A percentile compares a stretch with the other conserved stretches of the same genome.
phyloP scores from a whole-genome alignment of 179 eudicot genomes.

The Gypsophila paniculata region DNA sequence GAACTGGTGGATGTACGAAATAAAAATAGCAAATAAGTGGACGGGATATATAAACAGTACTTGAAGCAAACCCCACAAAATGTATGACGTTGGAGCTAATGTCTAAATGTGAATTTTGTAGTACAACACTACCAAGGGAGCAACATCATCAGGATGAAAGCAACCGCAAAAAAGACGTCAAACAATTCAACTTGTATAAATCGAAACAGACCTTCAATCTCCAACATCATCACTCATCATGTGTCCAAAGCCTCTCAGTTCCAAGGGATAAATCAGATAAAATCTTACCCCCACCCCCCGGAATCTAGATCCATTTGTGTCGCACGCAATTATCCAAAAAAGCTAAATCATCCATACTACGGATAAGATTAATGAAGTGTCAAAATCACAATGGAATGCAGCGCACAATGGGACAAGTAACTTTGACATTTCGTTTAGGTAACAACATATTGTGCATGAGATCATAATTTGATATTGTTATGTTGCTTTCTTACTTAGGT shows the following conservation, averaged over 20 bases:
- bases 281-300: neutral
- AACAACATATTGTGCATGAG: neutral
- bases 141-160: neutral
- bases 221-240: neutral
- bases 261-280: no score
- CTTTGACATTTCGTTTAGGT: neutral
- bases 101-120: neutral
- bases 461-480: neutral
- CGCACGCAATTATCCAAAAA: neutral
- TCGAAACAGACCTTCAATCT: neutral
- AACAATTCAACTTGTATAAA: neutral
- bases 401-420: no score
- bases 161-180: no score
- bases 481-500: neutral
- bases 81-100: neutral
- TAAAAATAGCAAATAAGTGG: neutral
- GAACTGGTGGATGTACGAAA: neutral
- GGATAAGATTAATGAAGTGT: neutral
- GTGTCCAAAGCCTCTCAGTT: no score
- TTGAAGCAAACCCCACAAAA: slow-evolving; percentile 1
- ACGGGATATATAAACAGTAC: neutral
- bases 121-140: neutral
- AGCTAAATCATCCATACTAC: no score
- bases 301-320: neutral
- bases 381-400: neutral